Percentiles rank a stretch among this genome's conserved stretches.
Evolutionary conservation across 805 yeast genomes (phyloP).

Genomic region (Deakozyma indianensis): DNA sequence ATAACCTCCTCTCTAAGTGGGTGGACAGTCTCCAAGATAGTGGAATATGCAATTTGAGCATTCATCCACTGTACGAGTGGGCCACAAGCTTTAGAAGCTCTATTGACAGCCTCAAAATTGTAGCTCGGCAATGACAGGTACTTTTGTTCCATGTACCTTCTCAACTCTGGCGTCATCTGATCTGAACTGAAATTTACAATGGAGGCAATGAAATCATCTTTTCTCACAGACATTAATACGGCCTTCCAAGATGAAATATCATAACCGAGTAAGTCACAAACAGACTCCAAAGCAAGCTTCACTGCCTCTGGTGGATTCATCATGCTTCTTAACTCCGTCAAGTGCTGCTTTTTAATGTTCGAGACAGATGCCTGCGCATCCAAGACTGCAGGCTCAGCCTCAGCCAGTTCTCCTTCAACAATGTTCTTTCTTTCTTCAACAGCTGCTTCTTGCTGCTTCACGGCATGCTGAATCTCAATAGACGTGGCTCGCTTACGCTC

Average conservation of each 20-base stretch:
- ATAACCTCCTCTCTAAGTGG: conserved; percentile 60
- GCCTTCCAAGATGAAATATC: conserved; percentile 59
- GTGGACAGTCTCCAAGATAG: conserved; percentile 52
- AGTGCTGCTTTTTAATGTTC: conserved; percentile 80
- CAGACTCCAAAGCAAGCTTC: conserved; percentile 74
- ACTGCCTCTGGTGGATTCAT: conserved; percentile 81
- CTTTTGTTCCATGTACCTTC: conserved; percentile 39
- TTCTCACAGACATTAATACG: conserved; percentile 63
- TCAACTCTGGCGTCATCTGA: conserved; percentile 39
- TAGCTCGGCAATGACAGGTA: conserved; percentile 53
- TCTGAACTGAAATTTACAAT: conserved; percentile 65
- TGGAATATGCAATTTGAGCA: conserved; percentile 73
- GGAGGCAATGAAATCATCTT: conserved; percentile 75
- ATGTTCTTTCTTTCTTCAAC: conserved; percentile 36
- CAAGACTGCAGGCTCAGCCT: conserved; percentile 69
- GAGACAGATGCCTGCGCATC: conserved; percentile 87
- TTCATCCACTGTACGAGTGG: conserved; percentile 79
- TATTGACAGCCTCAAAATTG: conserved; percentile 56
- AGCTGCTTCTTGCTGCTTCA: conserved; percentile 50
- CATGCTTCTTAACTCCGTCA: conserved; percentile 83
- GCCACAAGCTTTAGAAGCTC: conserved; percentile 94
- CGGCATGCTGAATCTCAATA: conserved; percentile 52
- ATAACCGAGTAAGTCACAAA: conserved; percentile 69
- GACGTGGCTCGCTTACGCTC: conserved; percentile 84
- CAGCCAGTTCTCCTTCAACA: conserved; percentile 52